Evolutionary conservation across 352 stramenopile genomes (phyloP), one percentile per base, ranked within the genome.

Genomic region (Phytopythium litorale): DNA sequence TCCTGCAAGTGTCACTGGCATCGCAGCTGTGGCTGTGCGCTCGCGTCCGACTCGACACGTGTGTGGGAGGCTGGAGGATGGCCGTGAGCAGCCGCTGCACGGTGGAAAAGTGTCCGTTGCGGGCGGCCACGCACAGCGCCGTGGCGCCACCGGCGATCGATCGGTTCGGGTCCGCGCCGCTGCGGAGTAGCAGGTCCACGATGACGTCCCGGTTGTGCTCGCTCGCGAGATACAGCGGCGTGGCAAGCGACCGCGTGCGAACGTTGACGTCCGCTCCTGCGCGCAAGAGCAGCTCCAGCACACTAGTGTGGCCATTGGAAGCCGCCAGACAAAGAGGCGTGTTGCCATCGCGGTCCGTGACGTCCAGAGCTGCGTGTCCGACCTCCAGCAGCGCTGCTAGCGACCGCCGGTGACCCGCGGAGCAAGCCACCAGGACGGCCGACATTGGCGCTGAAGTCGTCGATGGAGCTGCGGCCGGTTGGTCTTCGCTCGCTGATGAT

Each of bases 121-220:
- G 92, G 19, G 86, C 84, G 0, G 84, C 86, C 18, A 85, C 82
- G 64, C 84, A 92, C 3, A 93, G 66, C 32, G 86, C 72, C 7
- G 81, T 93, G 15, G 86, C 75, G 1, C 84, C 85, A 28, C 79
- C 80, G 0, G 68, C 55, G 18, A 90, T 67, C 9, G 75, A 57
- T 12, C 42, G 77, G 38, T 84, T 72, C 3, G 80, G 68, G 16
- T 71, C 67, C 3, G 78, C 81, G 11, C 81, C 75, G 12, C 38
- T 45, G 12, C 71, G 64, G 0, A 95, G 78, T 48, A 95, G 49
- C 35, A 84, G 60, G 21, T 87, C 79, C 35, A 93, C 69, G 13
- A 92, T 63, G 8, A 87, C 73, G 42, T 91, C 83, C 69, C 78
- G 89, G 53, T 88, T 82, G 65, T 87, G 83, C 57, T 92, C 84